Percentiles rank a stretch among this genome's conserved stretches.
Conservation (phyloP, 805 yeast species). For the Metschnikowia noctiluminum region DNA sequence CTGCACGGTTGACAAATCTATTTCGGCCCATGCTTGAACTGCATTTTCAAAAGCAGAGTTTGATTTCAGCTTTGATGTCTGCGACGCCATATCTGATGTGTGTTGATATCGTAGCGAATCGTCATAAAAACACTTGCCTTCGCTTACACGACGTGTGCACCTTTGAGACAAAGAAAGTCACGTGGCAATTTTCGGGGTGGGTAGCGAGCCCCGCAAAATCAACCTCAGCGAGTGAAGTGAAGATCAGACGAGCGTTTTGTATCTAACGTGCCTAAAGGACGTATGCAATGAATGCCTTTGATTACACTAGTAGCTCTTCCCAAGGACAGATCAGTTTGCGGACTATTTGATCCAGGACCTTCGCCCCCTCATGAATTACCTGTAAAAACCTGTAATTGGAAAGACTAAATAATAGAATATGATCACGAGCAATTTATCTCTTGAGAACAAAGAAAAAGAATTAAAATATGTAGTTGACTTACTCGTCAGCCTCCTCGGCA, state of each 20-base stretch:
- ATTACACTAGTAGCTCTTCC: too few species aligned
- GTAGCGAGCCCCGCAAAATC: background rate
- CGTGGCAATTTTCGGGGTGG: background rate
- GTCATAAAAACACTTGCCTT: background rate
- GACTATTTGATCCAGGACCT: too few species aligned
- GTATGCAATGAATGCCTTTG: too few species aligned
- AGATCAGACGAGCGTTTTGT: too few species aligned
- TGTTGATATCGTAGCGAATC: background rate
- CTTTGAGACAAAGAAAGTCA: background rate
- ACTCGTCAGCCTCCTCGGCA: slow-evolving; percentile 75
- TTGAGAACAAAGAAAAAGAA: slow-evolving; percentile 10
- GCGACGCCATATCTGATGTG: background rate
- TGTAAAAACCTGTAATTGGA: background rate
- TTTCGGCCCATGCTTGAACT: slow-evolving; percentile 68
- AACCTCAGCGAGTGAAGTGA: background rate
- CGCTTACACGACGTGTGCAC: background rate
- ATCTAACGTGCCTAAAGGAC: too few species aligned
- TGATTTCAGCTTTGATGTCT: slow-evolving; percentile 1
- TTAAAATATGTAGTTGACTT: slow-evolving; percentile 33
- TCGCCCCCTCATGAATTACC: too few species aligned
- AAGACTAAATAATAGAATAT: background rate
- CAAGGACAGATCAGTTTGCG: too few species aligned
- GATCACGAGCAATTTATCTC: background rate
- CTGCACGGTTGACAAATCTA: slow-evolving; percentile 70
- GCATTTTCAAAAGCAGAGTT: slow-evolving; percentile 36